Percentiles rank a stretch among this genome's conserved stretches.
phyloP scores from a whole-genome alignment of 495 filamentous ascomycete genomes.

The Podospora australis region DNA sequence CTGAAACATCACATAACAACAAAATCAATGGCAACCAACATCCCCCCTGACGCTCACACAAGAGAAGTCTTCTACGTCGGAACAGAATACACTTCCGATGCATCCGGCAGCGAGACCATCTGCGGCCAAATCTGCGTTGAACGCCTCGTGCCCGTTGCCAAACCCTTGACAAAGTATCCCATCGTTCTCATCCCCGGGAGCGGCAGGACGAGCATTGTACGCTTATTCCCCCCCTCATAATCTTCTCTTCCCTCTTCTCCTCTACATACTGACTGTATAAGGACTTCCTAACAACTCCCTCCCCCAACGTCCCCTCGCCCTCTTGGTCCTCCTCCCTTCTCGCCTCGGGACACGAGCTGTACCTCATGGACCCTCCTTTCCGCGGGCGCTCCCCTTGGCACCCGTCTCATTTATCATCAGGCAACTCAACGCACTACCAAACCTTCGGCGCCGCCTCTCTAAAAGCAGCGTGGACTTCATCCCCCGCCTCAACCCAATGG shows the following conservation, averaged over 20 bases:
- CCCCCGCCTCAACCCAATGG: slow-evolving; percentile 47
- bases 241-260: slow-evolving; percentile 10
- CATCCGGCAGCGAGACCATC: slow-evolving; percentile 32
- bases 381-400: slow-evolving; percentile 31
- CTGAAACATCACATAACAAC: too few species aligned
- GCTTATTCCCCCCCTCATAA: background rate
- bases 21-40: background rate
- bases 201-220: slow-evolving; percentile 44
- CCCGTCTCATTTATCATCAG: slow-evolving; percentile 12
- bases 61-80: slow-evolving; percentile 45
- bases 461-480: slow-evolving; percentile 18
- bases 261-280: slow-evolving; percentile 4
- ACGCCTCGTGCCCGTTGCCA: slow-evolving; percentile 35
- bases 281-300: slow-evolving; percentile 40
- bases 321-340: slow-evolving; percentile 48
- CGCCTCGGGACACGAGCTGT: slow-evolving; percentile 38
- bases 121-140: slow-evolving; percentile 54
- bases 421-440: slow-evolving; percentile 20
- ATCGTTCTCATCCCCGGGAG: slow-evolving; percentile 47
- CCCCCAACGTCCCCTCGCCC: background rate
- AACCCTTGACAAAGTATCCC: slow-evolving; percentile 28
- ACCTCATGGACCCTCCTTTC: slow-evolving; percentile 39
- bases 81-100: slow-evolving; percentile 34
- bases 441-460: slow-evolving; percentile 31
- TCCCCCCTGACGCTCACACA: slow-evolving; percentile 14